phyloP scores from a whole-genome alignment of 2,329 filamentous ascomycete species.

The Phyllosticta paracitricarpa region DNA sequence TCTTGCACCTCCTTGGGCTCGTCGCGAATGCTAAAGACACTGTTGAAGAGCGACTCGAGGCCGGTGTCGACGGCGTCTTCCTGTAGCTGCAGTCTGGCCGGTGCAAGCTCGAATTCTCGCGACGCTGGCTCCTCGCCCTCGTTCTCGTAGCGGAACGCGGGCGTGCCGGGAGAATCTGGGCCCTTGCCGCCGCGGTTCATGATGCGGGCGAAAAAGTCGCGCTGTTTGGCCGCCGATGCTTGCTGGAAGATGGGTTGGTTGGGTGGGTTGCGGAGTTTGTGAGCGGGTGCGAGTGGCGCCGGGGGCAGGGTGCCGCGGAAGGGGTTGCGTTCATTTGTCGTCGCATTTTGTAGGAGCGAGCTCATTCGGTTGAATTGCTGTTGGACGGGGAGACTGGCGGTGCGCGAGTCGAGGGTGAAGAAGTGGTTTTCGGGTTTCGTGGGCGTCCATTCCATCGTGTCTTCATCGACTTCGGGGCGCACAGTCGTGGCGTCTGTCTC shows the following conservation, averaged over 20 bases:
- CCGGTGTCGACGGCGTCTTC: conserved; percentile 14
- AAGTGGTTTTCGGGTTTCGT: conserved; percentile 34
- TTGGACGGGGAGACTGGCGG: not conserved
- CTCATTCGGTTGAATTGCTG: conserved; percentile 12
- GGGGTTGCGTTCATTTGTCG: conserved; percentile 36
- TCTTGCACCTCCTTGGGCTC: conserved; percentile 12
- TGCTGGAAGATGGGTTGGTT: conserved; percentile 41
- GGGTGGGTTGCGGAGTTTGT: conserved; percentile 51
- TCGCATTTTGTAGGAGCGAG: conserved; percentile 15
- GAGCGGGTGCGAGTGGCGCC: conserved; percentile 57
- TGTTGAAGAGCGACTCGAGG: conserved; percentile 14
- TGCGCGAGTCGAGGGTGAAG: conserved; percentile 4
- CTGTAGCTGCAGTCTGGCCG: conserved; percentile 4
- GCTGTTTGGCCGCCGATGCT: conserved; percentile 34
- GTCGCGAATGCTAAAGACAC: conserved; percentile 14
- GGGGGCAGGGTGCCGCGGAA: conserved; percentile 64
- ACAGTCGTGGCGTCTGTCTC: conserved; percentile 8
- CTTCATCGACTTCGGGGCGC: conserved; percentile 24
- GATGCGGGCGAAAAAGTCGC: conserved; percentile 42
- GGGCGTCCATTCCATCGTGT: conserved; percentile 68
- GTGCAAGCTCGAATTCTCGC: conserved; percentile 1
- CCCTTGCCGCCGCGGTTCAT: not conserved
- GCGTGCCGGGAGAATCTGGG: not conserved
- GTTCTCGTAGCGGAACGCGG: not conserved
- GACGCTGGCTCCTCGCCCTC: conserved; percentile 1